Percentiles rank a stretch among this genome's conserved stretches.
Conservation (phyloP, 2,329 filamentous ascomycete genomes). For the Aspergillus pseudoterreus region DNA sequence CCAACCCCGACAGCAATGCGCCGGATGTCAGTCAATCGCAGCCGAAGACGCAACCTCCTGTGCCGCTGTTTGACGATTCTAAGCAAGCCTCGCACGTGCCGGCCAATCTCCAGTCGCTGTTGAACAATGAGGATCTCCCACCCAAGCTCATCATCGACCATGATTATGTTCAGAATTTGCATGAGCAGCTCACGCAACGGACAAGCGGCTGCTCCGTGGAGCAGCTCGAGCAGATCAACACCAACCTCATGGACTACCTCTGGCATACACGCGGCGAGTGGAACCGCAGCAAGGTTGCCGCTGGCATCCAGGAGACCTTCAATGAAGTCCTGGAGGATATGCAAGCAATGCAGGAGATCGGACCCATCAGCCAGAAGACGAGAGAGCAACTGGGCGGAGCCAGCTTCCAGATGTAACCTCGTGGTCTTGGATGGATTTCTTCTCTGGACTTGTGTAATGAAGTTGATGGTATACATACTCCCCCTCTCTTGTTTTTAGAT, state of each 20-base stretch:
- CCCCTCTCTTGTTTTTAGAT: not conserved
- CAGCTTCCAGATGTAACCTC: not conserved
- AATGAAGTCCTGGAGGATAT: constrained; percentile 63
- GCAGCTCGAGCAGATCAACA: constrained; percentile 90
- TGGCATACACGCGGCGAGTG: constrained; percentile 78
- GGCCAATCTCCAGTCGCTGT: constrained; percentile 29
- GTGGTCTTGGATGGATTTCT: not conserved
- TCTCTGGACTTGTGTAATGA: not conserved
- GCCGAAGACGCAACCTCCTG: constrained; percentile 34
- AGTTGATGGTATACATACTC: not conserved
- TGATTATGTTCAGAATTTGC: constrained; percentile 53
- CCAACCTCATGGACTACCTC: constrained; percentile 82
- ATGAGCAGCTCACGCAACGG: constrained; percentile 59
- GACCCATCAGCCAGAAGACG: constrained; percentile 32
- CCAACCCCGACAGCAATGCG: constrained; percentile 27
- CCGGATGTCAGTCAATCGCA: constrained; percentile 37
- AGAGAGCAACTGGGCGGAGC: constrained; percentile 25
- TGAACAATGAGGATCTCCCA: constrained; percentile 29
- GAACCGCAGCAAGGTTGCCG: constrained; percentile 73
- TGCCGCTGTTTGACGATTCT: constrained; percentile 38
- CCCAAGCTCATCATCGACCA: constrained; percentile 44
- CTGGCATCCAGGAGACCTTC: constrained; percentile 64
- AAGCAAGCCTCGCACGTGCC: constrained; percentile 22
- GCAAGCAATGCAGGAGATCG: constrained; percentile 49
- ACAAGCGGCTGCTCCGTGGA: constrained; percentile 83